Evolutionary conservation across 768 basidiomycete genomes (phyloP).

Genomic region (Naganishia onofrii): DNA sequence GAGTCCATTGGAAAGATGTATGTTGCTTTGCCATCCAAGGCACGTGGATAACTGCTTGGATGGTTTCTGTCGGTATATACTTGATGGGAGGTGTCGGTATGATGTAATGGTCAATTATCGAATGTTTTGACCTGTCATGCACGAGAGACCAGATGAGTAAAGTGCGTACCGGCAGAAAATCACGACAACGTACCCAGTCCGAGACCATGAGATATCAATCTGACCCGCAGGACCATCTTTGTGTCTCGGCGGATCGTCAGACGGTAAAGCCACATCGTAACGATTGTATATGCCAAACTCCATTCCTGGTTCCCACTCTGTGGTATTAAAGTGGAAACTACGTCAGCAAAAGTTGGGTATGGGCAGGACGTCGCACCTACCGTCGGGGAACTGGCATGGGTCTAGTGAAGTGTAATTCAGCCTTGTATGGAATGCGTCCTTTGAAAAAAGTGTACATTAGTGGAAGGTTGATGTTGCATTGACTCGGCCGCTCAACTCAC

Average conservation of each 20-base stretch:
- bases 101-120: constrained; percentile 10
- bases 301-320: constrained; percentile 22
- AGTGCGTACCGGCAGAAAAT: not conserved
- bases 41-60: constrained; percentile 3
- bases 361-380: not conserved
- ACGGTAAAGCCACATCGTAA: not conserved
- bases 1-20: constrained; percentile 21
- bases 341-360: not conserved
- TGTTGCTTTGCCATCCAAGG: not conserved
- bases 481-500: not conserved
- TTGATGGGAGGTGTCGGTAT: not conserved
- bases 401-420: constrained; percentile 5
- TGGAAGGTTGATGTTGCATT: no score
- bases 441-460: not conserved
- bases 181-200: not conserved
- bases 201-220: constrained; percentile 12
- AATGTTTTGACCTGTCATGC: not conserved
- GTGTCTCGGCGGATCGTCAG: not conserved
- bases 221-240: constrained; percentile 2
- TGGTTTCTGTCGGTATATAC: constrained; percentile 3
- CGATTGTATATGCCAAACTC: constrained; percentile 6
- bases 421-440: constrained; percentile 10
- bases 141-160: no score
- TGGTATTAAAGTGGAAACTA: not conserved
- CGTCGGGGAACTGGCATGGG: constrained; percentile 12